phyloP scores from a whole-genome alignment of 106 monocot genomes.

The Dioscorea dumetorum region DNA sequence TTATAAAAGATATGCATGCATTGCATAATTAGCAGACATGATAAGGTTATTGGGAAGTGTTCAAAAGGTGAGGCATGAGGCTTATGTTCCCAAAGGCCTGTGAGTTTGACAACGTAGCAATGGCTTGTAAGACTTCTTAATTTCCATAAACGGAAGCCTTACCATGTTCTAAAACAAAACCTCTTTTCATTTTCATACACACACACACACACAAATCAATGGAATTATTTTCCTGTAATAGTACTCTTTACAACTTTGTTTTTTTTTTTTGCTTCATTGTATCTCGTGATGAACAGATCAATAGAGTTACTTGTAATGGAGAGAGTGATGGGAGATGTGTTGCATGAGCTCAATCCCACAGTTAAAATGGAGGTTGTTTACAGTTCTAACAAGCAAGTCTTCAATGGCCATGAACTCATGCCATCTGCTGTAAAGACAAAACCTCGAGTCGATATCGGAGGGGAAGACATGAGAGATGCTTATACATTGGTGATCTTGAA shows the following conservation, averaged over 20 bases:
- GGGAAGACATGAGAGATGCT: slow-evolving; percentile 28
- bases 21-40: neutral
- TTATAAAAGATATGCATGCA: neutral
- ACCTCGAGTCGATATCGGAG: slow-evolving; percentile 33
- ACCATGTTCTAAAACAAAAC: neutral
- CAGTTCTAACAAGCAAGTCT: slow-evolving; percentile 23
- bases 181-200: no score
- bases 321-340: slow-evolving; percentile 40
- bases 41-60: neutral
- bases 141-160: slow-evolving; percentile 6
- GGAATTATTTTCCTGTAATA: neutral
- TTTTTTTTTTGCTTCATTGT: neutral
- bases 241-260: no score
- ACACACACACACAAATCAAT: neutral
- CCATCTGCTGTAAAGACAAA: slow-evolving; percentile 16
- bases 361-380: slow-evolving; percentile 28
- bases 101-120: neutral
- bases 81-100: neutral
- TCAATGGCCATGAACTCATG: slow-evolving; percentile 41
- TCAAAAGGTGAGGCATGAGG: neutral
- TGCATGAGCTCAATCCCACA: slow-evolving; percentile 28
- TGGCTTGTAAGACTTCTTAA: neutral
- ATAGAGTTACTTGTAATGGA: slow-evolving; percentile 27
- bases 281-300: neutral
- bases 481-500: slow-evolving; percentile 30